Percentiles rank a stretch among this genome's conserved stretches.
These are phyloP conservation scores for Cyclostephanos invisitatus DNA, from an alignment of 108 stramenopile genomes.

Conservation along the genomic window DNA sequence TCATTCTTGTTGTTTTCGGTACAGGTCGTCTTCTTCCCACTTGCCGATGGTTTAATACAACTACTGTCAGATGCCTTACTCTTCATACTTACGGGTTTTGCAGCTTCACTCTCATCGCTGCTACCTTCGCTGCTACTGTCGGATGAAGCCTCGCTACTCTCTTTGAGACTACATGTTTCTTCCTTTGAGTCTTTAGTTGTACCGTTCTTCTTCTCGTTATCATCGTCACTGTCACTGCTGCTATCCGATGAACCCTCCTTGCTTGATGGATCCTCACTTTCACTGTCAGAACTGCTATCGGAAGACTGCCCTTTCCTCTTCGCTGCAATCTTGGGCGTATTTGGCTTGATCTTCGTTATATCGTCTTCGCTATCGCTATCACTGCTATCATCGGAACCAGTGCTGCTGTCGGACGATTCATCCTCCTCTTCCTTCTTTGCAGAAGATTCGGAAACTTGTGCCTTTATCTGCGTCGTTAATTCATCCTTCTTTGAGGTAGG, in stretches of 20 bases:
- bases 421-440: conserved; percentile 2
- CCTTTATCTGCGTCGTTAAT: conserved; percentile 4
- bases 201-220: conserved; percentile 6
- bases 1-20: not conserved
- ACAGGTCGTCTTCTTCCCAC: not conserved
- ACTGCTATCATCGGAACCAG: conserved; percentile 15
- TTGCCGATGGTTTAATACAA: not conserved
- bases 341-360: conserved; percentile 8
- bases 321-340: not conserved
- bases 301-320: not conserved
- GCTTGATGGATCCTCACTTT: conserved; percentile 3
- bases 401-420: conserved; percentile 16
- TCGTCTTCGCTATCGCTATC: conserved; percentile 22
- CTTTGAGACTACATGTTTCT: not conserved
- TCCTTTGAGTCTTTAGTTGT: not conserved
- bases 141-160: not conserved
- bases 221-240: conserved; percentile 24
- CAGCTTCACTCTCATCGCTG: conserved; percentile 17
- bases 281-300: conserved; percentile 20
- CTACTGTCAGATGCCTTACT: conserved; percentile 10
- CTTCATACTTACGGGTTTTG: conserved; percentile 31
- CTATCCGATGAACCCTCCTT: conserved; percentile 14
- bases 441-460: not conserved
- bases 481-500: conserved; percentile 3
- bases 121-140: conserved; percentile 33